Conservation (phyloP, 23 red algal species). For the Gracilaria vermiculophylla region DNA sequence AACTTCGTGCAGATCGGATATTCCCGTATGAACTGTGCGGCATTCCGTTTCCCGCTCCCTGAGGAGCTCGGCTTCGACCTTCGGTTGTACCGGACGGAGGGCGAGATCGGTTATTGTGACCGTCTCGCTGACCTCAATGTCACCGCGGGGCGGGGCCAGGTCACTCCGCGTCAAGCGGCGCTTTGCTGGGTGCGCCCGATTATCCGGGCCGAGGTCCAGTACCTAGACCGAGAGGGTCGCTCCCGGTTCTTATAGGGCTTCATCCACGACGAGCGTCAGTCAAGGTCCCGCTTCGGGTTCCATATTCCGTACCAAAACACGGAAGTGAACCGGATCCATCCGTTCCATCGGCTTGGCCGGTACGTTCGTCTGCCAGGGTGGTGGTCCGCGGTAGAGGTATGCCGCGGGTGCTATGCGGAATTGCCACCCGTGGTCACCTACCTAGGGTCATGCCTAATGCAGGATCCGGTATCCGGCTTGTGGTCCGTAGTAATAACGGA, state of each 20-base stretch:
- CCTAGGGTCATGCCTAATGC: not conserved
- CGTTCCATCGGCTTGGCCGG: not conserved
- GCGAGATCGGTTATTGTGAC: not conserved
- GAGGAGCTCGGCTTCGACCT: not conserved
- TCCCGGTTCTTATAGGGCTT: too few relatives aligned
- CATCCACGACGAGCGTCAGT: not conserved
- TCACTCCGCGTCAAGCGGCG: not conserved
- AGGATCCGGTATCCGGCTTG: not conserved
- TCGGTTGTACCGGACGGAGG: not conserved
- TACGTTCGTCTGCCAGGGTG: too few relatives aligned
- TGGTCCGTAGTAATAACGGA: not conserved
- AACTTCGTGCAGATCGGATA: not conserved
- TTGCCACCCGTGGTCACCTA: too few relatives aligned
- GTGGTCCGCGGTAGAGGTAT: too few relatives aligned
- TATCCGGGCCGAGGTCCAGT: too few relatives aligned
- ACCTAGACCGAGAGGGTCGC: too few relatives aligned
- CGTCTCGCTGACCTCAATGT: not conserved
- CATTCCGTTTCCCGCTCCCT: not conserved
- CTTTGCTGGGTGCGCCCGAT: not conserved
- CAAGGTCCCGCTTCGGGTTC: not conserved
- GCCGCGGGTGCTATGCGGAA: too few relatives aligned
- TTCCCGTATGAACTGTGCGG: not conserved
- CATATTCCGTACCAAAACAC: not conserved
- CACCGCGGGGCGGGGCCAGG: not conserved
- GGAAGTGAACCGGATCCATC: not conserved